Base-by-base conservation (phyloP, 768 basidiomycete species). In the Termitomyces sp. region DNA sequence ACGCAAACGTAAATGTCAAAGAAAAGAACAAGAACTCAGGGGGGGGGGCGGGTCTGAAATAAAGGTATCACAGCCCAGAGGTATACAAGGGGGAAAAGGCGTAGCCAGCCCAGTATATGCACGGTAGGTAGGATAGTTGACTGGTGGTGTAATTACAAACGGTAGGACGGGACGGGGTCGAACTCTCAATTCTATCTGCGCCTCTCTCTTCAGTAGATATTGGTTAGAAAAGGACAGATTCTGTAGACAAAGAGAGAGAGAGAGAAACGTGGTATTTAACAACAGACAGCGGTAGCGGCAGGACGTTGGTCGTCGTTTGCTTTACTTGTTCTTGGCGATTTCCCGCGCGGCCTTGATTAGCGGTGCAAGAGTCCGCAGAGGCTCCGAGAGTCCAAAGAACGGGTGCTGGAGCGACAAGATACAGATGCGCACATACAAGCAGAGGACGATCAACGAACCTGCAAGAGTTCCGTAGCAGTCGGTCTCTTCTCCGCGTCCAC, bases 401-500 rank as follows among this genome's bases (percentile, higher is more conserved):
- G 87, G 82, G 69, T 95, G 93, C 84, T 92, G 35, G 16, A 14
- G 5, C 16, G 5, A 37, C 5, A 6, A 17, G 6, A 16, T 5
- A 37, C 4, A 63, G 52, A 47, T 30, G 0, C 51, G 27, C 28
- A 28, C 30, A 32, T 2, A 1, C 7, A 32, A 9, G 11, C 11
- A 14, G 12, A 10, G 3, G 12, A 34, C 5, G 2, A 41, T 0
- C 16, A 41, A 55, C 82, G 58, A 59, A 94, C 93, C 71, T 84
- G 79, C 43, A 97, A 74, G 25, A 97, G 76, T 64, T 88, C 82
- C 1, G 86, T 85, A 2, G 95, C 94, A 49, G 82, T 87, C 0
- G 94, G 96, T 56, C 97, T 80, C 73, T 91, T 94, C 68, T 98
- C 95, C 14, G 91, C 89, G 64, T 98, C 94, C 17, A 98, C 97